phyloP scores from a whole-genome alignment of 768 basidiomycete genomes.

The Strobilomyces dryophilus region DNA sequence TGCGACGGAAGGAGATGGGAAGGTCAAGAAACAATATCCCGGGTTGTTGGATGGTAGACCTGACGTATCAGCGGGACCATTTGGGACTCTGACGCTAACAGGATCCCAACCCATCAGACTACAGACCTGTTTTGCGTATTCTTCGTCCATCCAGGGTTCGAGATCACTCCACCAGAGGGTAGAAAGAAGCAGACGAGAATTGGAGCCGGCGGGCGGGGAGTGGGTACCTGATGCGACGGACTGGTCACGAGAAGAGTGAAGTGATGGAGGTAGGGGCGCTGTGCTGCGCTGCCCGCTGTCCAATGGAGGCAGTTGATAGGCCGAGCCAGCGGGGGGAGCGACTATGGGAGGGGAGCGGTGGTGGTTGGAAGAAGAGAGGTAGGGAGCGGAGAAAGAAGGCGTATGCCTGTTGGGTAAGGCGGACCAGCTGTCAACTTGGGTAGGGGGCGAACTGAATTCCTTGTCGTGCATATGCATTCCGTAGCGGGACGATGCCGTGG shows the following conservation, averaged over 20 bases:
- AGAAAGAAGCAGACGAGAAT: conserved; percentile 39
- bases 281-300: conserved; percentile 22
- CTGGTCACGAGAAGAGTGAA: conserved; percentile 18
- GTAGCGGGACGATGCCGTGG: conserved; percentile 32
- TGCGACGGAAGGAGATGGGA: conserved; percentile 67
- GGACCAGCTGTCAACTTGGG: conserved; percentile 29
- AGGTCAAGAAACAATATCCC: conserved; percentile 86
- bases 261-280: conserved; percentile 11
- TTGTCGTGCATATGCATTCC: conserved; percentile 35
- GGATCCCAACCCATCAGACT: conserved; percentile 84
- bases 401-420: conserved; percentile 33
- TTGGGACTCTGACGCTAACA: conserved; percentile 68
- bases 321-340: conserved; percentile 19
- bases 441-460: conserved; percentile 30
- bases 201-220: conserved; percentile 26
- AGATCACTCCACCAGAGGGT: conserved; percentile 87
- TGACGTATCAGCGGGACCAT: conserved; percentile 50
- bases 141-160: conserved; percentile 97
- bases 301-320: conserved; percentile 14
- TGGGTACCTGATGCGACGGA: conserved; percentile 11
- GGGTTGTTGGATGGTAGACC: conserved; percentile 77
- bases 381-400: conserved; percentile 19
- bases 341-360: conserved; percentile 36
- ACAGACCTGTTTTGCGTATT: conserved; percentile 88
- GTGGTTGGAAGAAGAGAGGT: conserved; percentile 43